Evolutionary conservation across 176 grass and related monocot genomes (phyloP).

Genomic region (Oryza glumipatula): DNA sequence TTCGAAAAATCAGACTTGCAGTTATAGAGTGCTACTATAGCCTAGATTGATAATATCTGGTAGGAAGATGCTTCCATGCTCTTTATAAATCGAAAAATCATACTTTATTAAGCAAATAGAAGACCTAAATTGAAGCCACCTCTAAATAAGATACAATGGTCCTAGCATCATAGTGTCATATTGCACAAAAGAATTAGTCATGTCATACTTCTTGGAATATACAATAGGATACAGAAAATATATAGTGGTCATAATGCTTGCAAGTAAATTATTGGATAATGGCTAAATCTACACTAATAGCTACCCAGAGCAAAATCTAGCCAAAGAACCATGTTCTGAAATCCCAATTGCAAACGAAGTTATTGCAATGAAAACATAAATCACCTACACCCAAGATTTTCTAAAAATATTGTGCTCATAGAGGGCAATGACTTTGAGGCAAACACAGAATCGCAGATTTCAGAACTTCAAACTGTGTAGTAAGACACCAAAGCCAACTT

Average conservation of each 20-base stretch:
- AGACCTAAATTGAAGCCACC: background rate
- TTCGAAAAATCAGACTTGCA: conserved; percentile 13
- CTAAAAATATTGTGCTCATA: conserved; percentile 14
- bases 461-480: conserved; percentile 4
- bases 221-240: conserved; percentile 6
- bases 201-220: conserved; percentile 10
- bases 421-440: conserved; percentile 9
- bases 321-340: conserved; percentile 11
- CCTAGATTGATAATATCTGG: conserved; percentile 32
- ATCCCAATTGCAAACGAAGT: conserved; percentile 5
- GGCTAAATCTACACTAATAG: background rate
- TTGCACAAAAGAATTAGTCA: conserved; percentile 15
- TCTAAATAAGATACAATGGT: conserved; percentile 28
- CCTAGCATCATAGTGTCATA: conserved; percentile 9
- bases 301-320: conserved; percentile 23
- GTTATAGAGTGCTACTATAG: conserved; percentile 17
- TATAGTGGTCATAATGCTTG: conserved; percentile 8
- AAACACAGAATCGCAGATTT: background rate
- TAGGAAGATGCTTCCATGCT: conserved; percentile 20
- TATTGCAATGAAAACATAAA: conserved; percentile 8
- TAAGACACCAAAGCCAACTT: conserved; percentile 47
- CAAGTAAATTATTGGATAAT: background rate
- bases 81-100: background rate
- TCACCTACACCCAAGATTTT: background rate
- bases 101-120: background rate